Conservation (phyloP, 2,329 filamentous ascomycete genomes). For the Colletotrichum liriopes region DNA sequence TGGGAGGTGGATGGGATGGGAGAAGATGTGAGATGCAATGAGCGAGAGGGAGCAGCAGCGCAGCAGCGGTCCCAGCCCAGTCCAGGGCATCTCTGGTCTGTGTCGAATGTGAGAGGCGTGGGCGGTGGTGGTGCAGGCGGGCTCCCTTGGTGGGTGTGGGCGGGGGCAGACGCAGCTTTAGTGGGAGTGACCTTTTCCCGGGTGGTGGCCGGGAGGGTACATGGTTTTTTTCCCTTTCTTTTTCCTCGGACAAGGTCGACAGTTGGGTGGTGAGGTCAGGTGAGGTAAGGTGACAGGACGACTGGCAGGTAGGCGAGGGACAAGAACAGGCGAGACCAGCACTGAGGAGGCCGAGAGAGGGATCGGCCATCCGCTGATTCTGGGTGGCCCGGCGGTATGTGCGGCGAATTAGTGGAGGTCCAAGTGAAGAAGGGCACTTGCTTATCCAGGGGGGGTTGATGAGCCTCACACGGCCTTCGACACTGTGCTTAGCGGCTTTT, state of each 20-base stretch:
- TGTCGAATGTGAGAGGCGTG: slow-evolving; percentile 46
- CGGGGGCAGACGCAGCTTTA: neutral
- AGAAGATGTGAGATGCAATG: slow-evolving; percentile 25
- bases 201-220: slow-evolving; percentile 14
- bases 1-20: slow-evolving; percentile 26
- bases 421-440: slow-evolving; percentile 37
- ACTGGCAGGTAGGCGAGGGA: neutral
- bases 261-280: slow-evolving; percentile 1
- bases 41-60: slow-evolving; percentile 16
- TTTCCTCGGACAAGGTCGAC: neutral
- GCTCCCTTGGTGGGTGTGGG: slow-evolving; percentile 15
- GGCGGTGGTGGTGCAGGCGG: slow-evolving; percentile 13
- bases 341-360: slow-evolving; percentile 30
- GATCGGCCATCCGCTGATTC: slow-evolving; percentile 41
- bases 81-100: neutral
- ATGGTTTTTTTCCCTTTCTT: neutral
- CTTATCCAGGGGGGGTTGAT: slow-evolving; percentile 3
- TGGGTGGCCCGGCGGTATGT: slow-evolving; percentile 68
- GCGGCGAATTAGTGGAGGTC: slow-evolving; percentile 71
- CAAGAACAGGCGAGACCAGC: neutral
- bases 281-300: slow-evolving; percentile 14
- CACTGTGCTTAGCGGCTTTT: slow-evolving; percentile 13
- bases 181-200: slow-evolving; percentile 7
- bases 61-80: neutral
- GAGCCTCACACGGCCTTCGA: neutral